Conservation (phyloP, 495 filamentous ascomycete genomes). For the Neurospora terricola region DNA sequence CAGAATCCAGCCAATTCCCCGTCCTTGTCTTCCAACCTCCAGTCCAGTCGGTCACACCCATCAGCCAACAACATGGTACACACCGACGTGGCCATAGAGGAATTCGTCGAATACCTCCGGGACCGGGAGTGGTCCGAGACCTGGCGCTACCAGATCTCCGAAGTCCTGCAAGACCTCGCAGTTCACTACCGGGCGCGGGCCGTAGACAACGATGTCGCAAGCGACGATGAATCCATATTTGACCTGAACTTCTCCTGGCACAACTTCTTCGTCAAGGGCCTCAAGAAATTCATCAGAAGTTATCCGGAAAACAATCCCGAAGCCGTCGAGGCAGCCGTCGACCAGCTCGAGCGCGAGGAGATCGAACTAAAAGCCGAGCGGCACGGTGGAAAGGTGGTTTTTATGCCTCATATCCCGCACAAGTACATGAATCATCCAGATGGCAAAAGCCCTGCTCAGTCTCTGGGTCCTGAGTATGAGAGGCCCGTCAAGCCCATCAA, state of each 20-base stretch:
- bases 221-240: background rate
- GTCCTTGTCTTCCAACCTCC: too few species aligned
- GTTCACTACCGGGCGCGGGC: background rate
- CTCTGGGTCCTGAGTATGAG: background rate
- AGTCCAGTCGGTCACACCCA: too few species aligned
- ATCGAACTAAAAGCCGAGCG: background rate
- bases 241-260: background rate
- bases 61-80: too few species aligned
- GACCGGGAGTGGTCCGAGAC: background rate
- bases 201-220: background rate
- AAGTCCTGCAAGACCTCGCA: background rate
- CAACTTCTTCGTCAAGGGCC: background rate
- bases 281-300: background rate
- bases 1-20: too few species aligned
- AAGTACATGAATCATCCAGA: background rate
- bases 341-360: background rate
- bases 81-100: background rate
- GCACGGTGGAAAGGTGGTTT: background rate
- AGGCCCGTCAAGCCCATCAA: background rate
- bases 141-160: background rate
- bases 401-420: background rate
- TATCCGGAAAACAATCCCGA: background rate
- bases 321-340: background rate
- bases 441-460: background rate
- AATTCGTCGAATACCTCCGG: background rate